Evolutionary conservation across 2,329 filamentous ascomycete genomes (phyloP).

Genomic region (Epichloe sp.): DNA sequence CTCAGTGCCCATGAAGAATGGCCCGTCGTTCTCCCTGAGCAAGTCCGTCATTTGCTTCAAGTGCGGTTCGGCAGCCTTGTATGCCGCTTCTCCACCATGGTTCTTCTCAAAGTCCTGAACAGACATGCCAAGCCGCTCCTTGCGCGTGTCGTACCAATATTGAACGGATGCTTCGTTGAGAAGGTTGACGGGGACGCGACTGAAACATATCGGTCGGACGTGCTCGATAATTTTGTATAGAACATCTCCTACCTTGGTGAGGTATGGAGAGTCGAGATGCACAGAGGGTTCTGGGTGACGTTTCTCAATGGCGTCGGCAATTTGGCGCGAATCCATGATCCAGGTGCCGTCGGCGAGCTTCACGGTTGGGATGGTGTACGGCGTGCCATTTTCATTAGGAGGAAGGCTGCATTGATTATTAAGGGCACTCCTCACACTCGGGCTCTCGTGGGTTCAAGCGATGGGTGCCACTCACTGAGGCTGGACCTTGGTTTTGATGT

Average conservation of each 20-base stretch:
- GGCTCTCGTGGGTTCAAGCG: background rate
- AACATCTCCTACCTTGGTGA: constrained; percentile 29
- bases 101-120: constrained; percentile 35
- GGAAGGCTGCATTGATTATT: constrained; percentile 1
- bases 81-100: constrained; percentile 36
- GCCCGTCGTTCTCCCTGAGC: constrained; percentile 44
- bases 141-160: constrained; percentile 44
- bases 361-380: constrained; percentile 33
- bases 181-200: constrained; percentile 34
- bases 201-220: constrained; percentile 30
- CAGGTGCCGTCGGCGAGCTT: constrained; percentile 41
- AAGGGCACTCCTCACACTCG: background rate
- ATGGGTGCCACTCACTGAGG: constrained; percentile 30
- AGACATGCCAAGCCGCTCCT: constrained; percentile 34
- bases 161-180: constrained; percentile 36
- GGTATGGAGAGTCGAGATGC: constrained; percentile 40
- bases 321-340: constrained; percentile 50
- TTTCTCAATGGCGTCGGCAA: constrained; percentile 45
- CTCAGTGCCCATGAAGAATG: constrained; percentile 46
- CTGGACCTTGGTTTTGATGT: constrained; percentile 39
- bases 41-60: constrained; percentile 14
- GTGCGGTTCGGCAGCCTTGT: constrained; percentile 27
- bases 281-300: constrained; percentile 44
- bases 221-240: constrained; percentile 18
- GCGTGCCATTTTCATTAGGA: constrained; percentile 2